Base-by-base conservation (phyloP, 306 rosid genomes). In the Macrotyloma uniflorum region DNA sequence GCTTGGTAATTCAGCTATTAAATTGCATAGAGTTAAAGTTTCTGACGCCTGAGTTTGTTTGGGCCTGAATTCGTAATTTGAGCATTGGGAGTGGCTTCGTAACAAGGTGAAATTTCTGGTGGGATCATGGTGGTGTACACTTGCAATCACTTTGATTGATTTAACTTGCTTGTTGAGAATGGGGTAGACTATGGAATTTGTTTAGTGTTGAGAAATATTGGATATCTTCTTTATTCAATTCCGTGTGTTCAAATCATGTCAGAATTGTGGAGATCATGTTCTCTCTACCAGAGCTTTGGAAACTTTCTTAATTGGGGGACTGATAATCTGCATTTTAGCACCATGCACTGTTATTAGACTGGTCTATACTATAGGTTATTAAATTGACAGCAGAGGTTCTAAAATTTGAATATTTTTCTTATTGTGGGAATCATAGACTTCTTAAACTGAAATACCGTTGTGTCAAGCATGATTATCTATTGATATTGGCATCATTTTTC, bases 391-490 rank as follows among this genome's bases (percentile, higher is more conserved):
- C 7, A 59, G 26, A 78, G 7, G 7, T 81, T 75, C 75, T 19
- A 53, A 42, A 35, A 65, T 51, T 26, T 26, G 5, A 42, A 19
- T 62, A 8, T 67, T 74, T 63, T 66, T 74, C 30, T 45, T 72
- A 67, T 40, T 13, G 19, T 51, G 54, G 24, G 45, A 75, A 26
- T 30, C 40, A n/a, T 47, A 26, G 35, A 32, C 51, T 70, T 61
- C n/a, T 50, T 68, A 40, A 72, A 77, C 66, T 33, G 68, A 73
- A 77, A 67, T 68, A 67, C 61, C 5, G 0, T 35, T 9, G 33
- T 67, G 65, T 57, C 75, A 65, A 42, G 61, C 74, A 23, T 9
- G 68, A 53, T 30, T 64, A 51, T n/a, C n/a, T 61, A 26, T 72
- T 72, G 9, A 36, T 69, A 14, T 19, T 61, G 79, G 35, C 55